Base-by-base conservation (phyloP, 2,329 filamentous ascomycete species). In the Fusarium chuoi region DNA sequence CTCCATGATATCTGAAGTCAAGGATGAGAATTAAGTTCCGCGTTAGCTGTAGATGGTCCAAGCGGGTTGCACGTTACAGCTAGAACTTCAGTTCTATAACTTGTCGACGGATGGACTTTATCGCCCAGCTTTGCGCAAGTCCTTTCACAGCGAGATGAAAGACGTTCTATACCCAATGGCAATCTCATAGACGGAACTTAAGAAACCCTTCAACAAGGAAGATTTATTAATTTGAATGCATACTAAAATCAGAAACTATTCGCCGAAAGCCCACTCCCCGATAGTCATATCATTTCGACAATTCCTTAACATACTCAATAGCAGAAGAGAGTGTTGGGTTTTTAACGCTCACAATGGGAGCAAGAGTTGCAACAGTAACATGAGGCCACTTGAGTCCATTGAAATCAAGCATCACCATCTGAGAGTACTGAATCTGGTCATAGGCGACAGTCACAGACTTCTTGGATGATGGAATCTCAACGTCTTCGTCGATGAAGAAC, bases 181-280 rank as follows among this genome's bases (percentile, higher is more conserved):
- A 14, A 5, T n/a, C 13, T 14, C 22, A 14, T 15, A 12, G 12
- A 14, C 14, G 22, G 12, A 10, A 15, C 1, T 41, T 6, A n/a
- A 41, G 22, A 9, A 41, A n/a, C 3, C 39, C 22, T n/a, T n/a
- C 8, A 41, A 10, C 1, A 14, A 14, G 5, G 1, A 41, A 5
- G 20, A 41, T 41, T 13, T 41, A 41, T 8, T 14, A 3, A 22
- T 14, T 22, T 2, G 14, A 7, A 9, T 14, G 14, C 20, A 13
- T 14, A 41, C 20, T 7, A 3, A 5, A 41, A 13, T 7, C 4
- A 3, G 20, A 41, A 6, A 1, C 20, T 22, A 22, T 41, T 22
- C 20, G 13, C 39, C 20, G 1, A 4, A 22, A 39, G 20, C 7
- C 0, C 39, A 22, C 20, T 41, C 2, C 2, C 13, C 2, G 8